Conservation (phyloP, 805 yeast genomes). For the Komagataella phaffii region DNA sequence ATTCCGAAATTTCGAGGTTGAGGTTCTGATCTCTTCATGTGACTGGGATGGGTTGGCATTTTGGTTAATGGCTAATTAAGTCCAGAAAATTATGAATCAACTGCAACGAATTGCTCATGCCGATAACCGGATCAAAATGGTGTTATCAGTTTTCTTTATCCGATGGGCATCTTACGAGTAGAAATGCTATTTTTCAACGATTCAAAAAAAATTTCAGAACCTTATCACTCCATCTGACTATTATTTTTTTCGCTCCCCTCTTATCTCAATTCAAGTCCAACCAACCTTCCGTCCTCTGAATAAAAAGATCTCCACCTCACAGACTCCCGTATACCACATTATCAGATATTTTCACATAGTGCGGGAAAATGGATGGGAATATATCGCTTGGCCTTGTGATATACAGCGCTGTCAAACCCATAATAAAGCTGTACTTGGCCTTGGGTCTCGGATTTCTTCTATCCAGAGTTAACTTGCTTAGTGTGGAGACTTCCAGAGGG, state of each 20-base stretch:
- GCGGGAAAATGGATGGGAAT: not conserved
- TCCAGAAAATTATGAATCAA: no score
- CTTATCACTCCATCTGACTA: not conserved
- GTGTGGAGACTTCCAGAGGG: constrained; percentile 49
- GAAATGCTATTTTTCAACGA: not conserved
- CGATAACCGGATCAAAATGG: no score
- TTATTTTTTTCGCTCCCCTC: not conserved
- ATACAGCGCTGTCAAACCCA: constrained; percentile 59
- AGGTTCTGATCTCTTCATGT: not conserved
- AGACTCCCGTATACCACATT: no score
- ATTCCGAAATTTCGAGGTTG: not conserved
- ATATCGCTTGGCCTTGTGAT: constrained; percentile 17
- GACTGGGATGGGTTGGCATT: not conserved
- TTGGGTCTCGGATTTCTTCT: constrained; percentile 52
- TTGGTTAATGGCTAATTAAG: not conserved
- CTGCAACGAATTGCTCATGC: no score
- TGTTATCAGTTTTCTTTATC: not conserved
- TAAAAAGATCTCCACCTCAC: no score
- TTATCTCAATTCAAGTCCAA: not conserved
- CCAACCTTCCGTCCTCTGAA: not conserved
- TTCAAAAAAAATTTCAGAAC: no score
- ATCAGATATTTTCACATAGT: not conserved
- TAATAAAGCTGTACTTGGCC: constrained; percentile 61
- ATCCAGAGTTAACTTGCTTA: constrained; percentile 42
- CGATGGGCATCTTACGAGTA: not conserved